A percentile compares a stretch with the other conserved stretches of the same genome.
phyloP scores from a whole-genome alignment of 2,329 filamentous ascomycete species.

The Amesomyces nigricolor region DNA sequence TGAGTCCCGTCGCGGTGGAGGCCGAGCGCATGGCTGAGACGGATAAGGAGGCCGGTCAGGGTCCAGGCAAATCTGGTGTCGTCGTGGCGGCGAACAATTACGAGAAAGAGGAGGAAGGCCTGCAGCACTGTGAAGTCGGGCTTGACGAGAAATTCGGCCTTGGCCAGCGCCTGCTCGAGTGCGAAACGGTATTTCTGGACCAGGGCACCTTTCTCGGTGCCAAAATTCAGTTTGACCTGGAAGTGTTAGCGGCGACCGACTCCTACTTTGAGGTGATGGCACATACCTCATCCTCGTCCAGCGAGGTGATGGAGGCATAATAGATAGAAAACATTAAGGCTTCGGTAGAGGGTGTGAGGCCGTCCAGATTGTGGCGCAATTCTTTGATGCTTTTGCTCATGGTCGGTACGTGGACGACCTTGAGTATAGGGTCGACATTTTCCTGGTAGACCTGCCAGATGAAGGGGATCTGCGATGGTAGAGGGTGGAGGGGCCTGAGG shows the following conservation, averaged over 20 bases:
- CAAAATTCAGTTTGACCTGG: constrained; percentile 48
- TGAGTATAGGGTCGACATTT: constrained; percentile 68
- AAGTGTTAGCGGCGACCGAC: background rate
- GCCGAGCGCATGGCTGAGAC: constrained; percentile 49
- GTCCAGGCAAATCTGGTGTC: constrained; percentile 55
- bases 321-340: constrained; percentile 61
- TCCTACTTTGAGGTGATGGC: background rate
- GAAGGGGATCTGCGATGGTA: constrained; percentile 57
- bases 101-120: constrained; percentile 55
- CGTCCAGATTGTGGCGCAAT: constrained; percentile 54
- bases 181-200: constrained; percentile 47
- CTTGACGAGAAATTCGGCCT: constrained; percentile 54
- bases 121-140: constrained; percentile 57
- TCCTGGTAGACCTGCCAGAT: constrained; percentile 68
- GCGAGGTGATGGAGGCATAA: constrained; percentile 51
- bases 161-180: constrained; percentile 55
- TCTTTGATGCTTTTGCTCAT: constrained; percentile 56
- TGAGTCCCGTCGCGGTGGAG: constrained; percentile 53
- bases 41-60: constrained; percentile 55
- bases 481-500: constrained; percentile 57
- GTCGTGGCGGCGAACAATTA: constrained; percentile 47
- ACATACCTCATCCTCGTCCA: constrained; percentile 54
- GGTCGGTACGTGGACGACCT: constrained; percentile 65
- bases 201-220: constrained; percentile 41
- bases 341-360: constrained; percentile 51